Percentiles rank a stretch among this genome's conserved stretches.
Conservation (phyloP, 192 early-diverging fungal genomes). For the Thamnidium elegans region DNA sequence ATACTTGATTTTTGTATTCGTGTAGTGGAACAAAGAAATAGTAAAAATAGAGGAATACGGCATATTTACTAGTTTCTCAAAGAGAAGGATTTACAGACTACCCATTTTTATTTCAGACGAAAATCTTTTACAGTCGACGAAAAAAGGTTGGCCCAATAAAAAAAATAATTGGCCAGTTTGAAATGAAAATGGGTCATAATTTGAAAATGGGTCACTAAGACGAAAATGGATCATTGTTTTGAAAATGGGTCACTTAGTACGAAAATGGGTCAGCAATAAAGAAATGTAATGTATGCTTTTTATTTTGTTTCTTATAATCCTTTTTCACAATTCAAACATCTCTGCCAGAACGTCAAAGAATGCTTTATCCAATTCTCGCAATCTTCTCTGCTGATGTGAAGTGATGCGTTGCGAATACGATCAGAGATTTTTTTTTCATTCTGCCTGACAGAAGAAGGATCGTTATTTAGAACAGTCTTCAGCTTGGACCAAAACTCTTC, state of each 20-base stretch:
- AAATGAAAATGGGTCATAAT: slow-evolving; percentile 12
- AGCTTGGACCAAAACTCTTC: slow-evolving; percentile 36
- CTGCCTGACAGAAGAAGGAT: slow-evolving; percentile 17
- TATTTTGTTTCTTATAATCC: slow-evolving; percentile 16
- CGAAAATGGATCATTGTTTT: slow-evolving; percentile 4
- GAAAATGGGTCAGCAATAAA: slow-evolving; percentile 10
- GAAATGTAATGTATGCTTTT: slow-evolving; percentile 4
- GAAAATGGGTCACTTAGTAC: slow-evolving; percentile 7
- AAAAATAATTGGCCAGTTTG: not conserved
- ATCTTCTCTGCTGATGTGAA: slow-evolving; percentile 18
- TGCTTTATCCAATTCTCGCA: too few species aligned
- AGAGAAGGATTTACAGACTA: too few species aligned
- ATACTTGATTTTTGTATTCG: too few species aligned
- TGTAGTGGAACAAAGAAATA: too few species aligned
- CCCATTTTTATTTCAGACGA: too few species aligned
- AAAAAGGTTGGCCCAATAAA: slow-evolving; percentile 4
- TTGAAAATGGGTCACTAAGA: slow-evolving; percentile 16
- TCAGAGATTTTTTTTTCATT: slow-evolving; percentile 6
- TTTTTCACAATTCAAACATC: slow-evolving; percentile 18
- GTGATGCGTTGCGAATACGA: slow-evolving; percentile 14
- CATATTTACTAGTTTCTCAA: too few species aligned
- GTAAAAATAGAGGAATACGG: too few species aligned
- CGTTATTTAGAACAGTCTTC: slow-evolving; percentile 18
- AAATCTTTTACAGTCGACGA: too few species aligned
- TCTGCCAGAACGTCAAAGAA: slow-evolving; percentile 17